Evolutionary conservation across 228 moss, liverwort and hornwort species (phyloP), one percentile per base, ranked within the genome.

Genomic region (Sphagnum magellanicum): DNA sequence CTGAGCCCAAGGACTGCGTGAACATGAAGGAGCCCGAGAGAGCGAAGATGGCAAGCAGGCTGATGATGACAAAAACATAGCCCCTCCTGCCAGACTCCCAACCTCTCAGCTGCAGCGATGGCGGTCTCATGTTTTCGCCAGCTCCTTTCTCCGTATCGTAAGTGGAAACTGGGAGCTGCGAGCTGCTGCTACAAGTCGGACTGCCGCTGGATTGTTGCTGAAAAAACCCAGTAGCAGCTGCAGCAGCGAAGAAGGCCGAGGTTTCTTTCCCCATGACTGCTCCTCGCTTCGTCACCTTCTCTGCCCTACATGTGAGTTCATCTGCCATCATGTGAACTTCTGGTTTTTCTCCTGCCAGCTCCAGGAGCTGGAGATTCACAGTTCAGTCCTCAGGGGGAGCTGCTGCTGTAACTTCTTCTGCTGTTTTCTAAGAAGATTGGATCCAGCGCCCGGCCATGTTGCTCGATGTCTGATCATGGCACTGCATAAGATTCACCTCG

Each of bases 221-320:
- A 2, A 32, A 3, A 32, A 32, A 32, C 32, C 32, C 32, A 32
- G 32, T 2, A 32, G 32, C 32, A 32, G 32, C 32, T 2, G 32
- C 32, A 32, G 3, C 32, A 32, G 50, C 75, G 46, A 75, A 57
- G 61, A 77, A 80, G 0, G 77, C 72, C 6, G 73, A 68, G n/a
- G 57, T 62, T 51, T 90, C 86, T 72, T 86, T 89, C 0, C 72
- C 86, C 32, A 32, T 32, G 46, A 51, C 58, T 50, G 77, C 67
- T 48, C 81, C 84, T 13, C 90, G 90, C 87, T 94, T 94, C 73
- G 85, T 83, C 12, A 81, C 76, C 68, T 79, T 91, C 59, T 89
- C 84, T 48, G 76, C 73, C 79, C 84, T 63, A 55, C 70, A 77
- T 61, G 83, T 50, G 49, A 78, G 78, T 66, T 76, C 90, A 47